These are phyloP conservation scores for Cercospora beticola DNA, from an alignment of 2,329 filamentous ascomycete species.

Conservation along the genomic window DNA sequence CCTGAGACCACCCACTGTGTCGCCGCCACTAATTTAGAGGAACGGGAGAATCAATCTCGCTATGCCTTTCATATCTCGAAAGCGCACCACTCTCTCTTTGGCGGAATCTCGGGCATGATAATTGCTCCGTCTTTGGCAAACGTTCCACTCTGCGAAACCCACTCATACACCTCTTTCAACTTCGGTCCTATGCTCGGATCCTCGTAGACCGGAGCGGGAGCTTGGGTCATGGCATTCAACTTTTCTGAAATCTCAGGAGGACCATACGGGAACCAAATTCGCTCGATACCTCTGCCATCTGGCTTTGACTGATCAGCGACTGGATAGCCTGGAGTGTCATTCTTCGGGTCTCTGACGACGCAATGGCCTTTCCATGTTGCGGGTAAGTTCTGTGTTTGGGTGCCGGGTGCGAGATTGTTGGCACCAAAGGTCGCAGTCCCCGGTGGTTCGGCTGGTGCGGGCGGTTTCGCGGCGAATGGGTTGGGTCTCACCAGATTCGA, in stretches of 20 bases:
- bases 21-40: too few relatives aligned
- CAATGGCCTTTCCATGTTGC: slow-evolving; percentile 9
- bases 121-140: slow-evolving; percentile 60
- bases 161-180: slow-evolving; percentile 61
- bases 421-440: background rate
- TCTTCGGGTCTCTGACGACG: slow-evolving; percentile 6
- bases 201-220: slow-evolving; percentile 58
- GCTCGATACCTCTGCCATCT: slow-evolving; percentile 1
- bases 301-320: slow-evolving; percentile 4
- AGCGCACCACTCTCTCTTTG: slow-evolving; percentile 69
- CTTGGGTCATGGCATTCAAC: slow-evolving; percentile 58
- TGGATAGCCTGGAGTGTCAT: slow-evolving; percentile 8
- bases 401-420: background rate
- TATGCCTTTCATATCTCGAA: slow-evolving; percentile 28
- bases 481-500: slow-evolving; percentile 13
- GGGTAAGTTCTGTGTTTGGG: background rate
- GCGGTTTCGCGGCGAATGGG: slow-evolving; percentile 20
- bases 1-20: background rate
- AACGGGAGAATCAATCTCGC: too few relatives aligned
- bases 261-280: slow-evolving; percentile 44
- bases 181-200: slow-evolving; percentile 51
- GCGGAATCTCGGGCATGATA: slow-evolving; percentile 75
- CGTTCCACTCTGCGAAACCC: slow-evolving; percentile 62
- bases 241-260: slow-evolving; percentile 49
- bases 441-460: slow-evolving; percentile 3